Base-by-base conservation (phyloP, 2,329 filamentous ascomycete species). In the Colletotrichum chrysophilum region DNA sequence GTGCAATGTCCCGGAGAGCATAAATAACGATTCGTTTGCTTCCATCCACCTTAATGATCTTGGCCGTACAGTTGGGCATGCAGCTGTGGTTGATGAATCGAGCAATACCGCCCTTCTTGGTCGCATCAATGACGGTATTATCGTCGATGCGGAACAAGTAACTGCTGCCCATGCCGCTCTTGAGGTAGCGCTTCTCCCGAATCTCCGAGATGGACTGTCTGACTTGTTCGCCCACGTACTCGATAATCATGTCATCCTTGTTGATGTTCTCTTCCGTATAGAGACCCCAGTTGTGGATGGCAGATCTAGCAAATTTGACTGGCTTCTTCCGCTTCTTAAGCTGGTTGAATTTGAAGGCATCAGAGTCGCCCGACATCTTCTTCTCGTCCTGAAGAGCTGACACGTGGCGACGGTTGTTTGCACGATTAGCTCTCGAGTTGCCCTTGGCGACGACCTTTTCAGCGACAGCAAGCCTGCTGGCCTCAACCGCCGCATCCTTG, bases 321-420 rank as follows among this genome's bases (percentile, higher is more conserved):
- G 96, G 96, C 89, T 99, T 99, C 92, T 98, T 99, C 77, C 97
- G 94, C 87, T 98, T 99, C 90, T 98, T 98, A 74, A 99, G 93
- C 87, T 98, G 97, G 85, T 99, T 99, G 90, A 99, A 99, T 74
- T 96, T 94, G 81, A 99, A 92, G 34, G 97, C 95, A 80, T 98
- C 96, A 70, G 96, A 95, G 79, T 98, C 96, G 69, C 94, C 94
- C 24, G 95, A 90, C 14, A 93, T 94, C 86, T 95, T 95, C 88
- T 98, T 98, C 84, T 98, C 96, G 61, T 97, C 95, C 83, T 98
- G 98, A 79, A 99, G 93, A 81, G 98, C 97, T 70, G 97, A 97
- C 78, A 98, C 94, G 77, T 97, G 94, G 64, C 97, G 95, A 74
- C 97, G 95, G 83, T 98, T 98, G 83, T 98, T 98, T 81, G 96